Conservation (phyloP, 2,329 filamentous ascomycete genomes). For the Verruconis gallopava region DNA sequence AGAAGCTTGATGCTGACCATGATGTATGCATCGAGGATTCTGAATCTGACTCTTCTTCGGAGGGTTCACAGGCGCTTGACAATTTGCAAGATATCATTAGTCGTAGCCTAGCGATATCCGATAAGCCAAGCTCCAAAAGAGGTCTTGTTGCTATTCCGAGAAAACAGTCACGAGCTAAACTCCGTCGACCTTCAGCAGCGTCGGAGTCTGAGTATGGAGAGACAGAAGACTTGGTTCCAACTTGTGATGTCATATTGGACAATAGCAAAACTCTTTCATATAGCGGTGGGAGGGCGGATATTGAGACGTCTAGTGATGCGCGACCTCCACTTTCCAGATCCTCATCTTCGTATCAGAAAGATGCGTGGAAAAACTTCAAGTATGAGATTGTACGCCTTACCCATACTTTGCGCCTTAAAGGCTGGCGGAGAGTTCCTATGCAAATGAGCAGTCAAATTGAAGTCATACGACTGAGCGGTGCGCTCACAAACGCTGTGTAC, state of each 20-base stretch:
- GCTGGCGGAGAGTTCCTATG: slow-evolving; percentile 74
- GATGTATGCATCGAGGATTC: background rate
- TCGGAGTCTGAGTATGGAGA: slow-evolving; percentile 81
- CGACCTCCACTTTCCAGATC: slow-evolving; percentile 28
- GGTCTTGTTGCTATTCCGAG: slow-evolving; percentile 20
- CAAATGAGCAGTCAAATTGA: slow-evolving; percentile 55
- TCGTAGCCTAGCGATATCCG: slow-evolving; percentile 19
- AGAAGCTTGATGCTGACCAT: slow-evolving; percentile 5
- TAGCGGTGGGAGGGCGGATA: slow-evolving; percentile 39
- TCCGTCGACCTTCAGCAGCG: slow-evolving; percentile 33
- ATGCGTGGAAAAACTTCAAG: slow-evolving; percentile 79
- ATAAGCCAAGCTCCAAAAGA: slow-evolving; percentile 26
- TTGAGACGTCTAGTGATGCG: slow-evolving; percentile 27
- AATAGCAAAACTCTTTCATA: slow-evolving; percentile 83
- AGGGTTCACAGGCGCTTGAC: slow-evolving; percentile 62
- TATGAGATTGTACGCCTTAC: slow-evolving; percentile 79
- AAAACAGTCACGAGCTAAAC: slow-evolving; percentile 23
- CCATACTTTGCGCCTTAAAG: slow-evolving; percentile 80
- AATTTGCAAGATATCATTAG: slow-evolving; percentile 69
- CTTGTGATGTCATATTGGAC: slow-evolving; percentile 73
- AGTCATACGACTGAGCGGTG: slow-evolving; percentile 72
- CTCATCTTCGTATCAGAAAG: slow-evolving; percentile 51
- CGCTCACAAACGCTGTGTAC: slow-evolving; percentile 92
- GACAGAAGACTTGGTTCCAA: slow-evolving; percentile 69
- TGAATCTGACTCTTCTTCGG: slow-evolving; percentile 43